phyloP scores from a whole-genome alignment of 306 rosid genomes.

The Trichosanthes truncata region DNA sequence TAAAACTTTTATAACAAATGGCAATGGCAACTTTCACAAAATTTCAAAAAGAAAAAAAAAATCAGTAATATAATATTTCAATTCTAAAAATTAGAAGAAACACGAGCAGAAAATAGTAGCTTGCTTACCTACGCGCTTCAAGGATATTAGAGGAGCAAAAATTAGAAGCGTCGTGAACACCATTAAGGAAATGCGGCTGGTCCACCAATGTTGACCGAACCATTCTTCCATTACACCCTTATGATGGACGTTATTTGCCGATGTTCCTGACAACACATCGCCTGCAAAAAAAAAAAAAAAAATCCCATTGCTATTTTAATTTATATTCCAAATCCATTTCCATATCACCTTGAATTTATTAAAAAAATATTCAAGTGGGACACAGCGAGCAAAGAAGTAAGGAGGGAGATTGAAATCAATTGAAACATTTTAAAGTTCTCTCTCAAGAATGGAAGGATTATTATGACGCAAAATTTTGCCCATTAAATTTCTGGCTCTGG shows the following conservation, averaged over 20 bases:
- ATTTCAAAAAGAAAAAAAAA: not conserved
- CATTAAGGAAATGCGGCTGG: slow-evolving; percentile 34
- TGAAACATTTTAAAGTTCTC: no score
- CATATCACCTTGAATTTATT: not conserved
- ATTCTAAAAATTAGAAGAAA: not conserved
- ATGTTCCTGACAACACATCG: slow-evolving; percentile 56
- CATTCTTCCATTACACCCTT: slow-evolving; percentile 56
- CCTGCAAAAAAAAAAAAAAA: slow-evolving; percentile 18
- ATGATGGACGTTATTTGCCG: slow-evolving; percentile 37
- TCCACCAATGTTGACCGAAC: slow-evolving; percentile 65
- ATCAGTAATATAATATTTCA: not conserved
- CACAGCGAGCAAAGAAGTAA: no score
- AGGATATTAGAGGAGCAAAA: slow-evolving; percentile 41
- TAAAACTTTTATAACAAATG: not conserved
- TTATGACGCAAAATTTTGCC: no score
- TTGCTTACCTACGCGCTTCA: slow-evolving; percentile 49
- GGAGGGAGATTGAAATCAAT: no score
- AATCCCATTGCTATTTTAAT: not conserved
- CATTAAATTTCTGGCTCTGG: not conserved
- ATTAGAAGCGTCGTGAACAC: slow-evolving; percentile 38
- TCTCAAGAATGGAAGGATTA: not conserved
- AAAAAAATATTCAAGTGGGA: not conserved
- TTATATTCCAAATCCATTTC: not conserved
- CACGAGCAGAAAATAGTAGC: not conserved
- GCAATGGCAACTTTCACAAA: not conserved